phyloP scores from a whole-genome alignment of 2,329 filamentous ascomycete species.

The Neoarthrinium moseri region DNA sequence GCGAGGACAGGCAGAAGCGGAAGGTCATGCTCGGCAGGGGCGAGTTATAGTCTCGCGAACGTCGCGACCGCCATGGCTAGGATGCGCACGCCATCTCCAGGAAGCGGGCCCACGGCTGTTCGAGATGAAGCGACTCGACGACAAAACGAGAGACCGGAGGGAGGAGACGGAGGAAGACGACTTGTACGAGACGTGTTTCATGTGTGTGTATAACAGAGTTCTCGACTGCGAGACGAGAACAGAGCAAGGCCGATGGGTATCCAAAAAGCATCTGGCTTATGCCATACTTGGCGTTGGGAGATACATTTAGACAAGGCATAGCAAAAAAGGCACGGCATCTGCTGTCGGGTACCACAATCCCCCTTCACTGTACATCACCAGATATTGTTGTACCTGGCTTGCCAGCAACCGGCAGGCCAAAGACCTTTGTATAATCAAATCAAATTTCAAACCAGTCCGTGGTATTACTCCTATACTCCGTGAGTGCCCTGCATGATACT shows the following conservation, averaged over 20 bases:
- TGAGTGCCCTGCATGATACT: not conserved
- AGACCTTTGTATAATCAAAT: conserved; percentile 7
- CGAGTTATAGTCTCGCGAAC: conserved; percentile 50
- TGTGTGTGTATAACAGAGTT: conserved; percentile 3
- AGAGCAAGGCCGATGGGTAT: not conserved
- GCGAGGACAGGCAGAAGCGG: conserved; percentile 54
- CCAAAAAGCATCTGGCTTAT: conserved; percentile 10
- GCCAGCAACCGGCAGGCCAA: not conserved
- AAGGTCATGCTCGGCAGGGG: conserved; percentile 51
- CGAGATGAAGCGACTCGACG: no score
- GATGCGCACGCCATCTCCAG: no score
- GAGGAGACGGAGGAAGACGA: not conserved
- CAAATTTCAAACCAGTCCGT: not conserved
- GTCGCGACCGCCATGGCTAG: no score
- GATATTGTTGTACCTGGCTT: no score
- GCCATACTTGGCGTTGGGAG: conserved; percentile 6
- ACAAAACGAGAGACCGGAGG: no score
- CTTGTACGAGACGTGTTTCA: conserved; percentile 7
- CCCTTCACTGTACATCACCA: conserved; percentile 2
- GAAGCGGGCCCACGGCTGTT: no score
- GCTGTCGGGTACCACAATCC: conserved; percentile 7
- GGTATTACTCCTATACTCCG: no score
- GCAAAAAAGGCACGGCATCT: conserved; percentile 1
- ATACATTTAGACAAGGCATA: conserved; percentile 3
- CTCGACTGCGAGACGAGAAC: not conserved